phyloP scores from a whole-genome alignment of 257 asterid genomes.

The Misopates orontium region DNA sequence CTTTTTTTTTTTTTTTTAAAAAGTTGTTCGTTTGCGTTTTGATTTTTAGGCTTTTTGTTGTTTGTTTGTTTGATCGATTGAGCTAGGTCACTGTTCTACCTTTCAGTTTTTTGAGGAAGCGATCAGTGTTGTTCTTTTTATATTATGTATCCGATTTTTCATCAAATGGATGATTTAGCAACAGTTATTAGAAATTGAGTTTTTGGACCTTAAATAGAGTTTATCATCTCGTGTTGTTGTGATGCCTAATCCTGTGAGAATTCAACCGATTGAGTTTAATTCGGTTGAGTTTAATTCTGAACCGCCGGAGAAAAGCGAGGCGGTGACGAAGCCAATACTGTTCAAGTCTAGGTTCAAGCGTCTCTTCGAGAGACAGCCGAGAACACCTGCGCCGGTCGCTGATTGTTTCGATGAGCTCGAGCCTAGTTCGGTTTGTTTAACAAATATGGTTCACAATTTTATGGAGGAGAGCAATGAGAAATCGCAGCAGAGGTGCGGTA shows the following conservation, averaged over 20 bases:
- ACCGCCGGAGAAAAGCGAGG: slow-evolving; percentile 42
- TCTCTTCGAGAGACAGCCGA: slow-evolving; percentile 78
- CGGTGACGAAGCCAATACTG: slow-evolving; percentile 53
- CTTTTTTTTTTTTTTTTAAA: background rate
- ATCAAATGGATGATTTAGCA: background rate
- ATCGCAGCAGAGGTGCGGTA: slow-evolving; percentile 54
- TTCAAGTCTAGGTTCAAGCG: slow-evolving; percentile 67
- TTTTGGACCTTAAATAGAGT: too few relatives aligned
- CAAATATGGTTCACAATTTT: slow-evolving; percentile 83
- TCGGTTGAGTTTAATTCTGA: slow-evolving; percentile 58
- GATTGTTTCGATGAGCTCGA: slow-evolving; percentile 61
- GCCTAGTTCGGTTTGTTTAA: slow-evolving; percentile 79
- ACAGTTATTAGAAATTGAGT: background rate
- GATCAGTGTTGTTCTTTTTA: slow-evolving; percentile 3
- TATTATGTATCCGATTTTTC: too few relatives aligned
- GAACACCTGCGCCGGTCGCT: slow-evolving; percentile 9
- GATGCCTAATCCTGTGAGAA: slow-evolving; percentile 68
- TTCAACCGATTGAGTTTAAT: slow-evolving; percentile 77
- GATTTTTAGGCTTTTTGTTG: too few relatives aligned
- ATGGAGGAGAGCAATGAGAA: slow-evolving; percentile 68
- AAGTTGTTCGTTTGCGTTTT: too few relatives aligned
- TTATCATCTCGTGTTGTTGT: background rate
- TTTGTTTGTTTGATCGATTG: too few relatives aligned
- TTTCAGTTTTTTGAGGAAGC: slow-evolving; percentile 4
- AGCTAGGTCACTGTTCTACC: background rate